Evolutionary conservation across 768 basidiomycete species (phyloP).

Genomic region (Tulasnella calospora): DNA sequence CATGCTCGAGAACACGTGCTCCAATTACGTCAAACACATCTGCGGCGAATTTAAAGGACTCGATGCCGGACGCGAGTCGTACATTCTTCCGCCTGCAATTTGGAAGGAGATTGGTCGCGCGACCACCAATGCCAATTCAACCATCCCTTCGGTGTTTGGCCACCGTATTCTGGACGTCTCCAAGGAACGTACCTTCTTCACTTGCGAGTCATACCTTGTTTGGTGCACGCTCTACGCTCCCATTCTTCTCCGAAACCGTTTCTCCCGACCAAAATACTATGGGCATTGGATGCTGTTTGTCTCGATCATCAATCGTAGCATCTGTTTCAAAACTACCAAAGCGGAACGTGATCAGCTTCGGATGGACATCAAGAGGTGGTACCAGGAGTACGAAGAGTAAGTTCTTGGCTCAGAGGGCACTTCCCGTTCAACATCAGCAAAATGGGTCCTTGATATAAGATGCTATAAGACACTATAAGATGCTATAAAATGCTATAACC

Average conservation of each 20-base stretch:
- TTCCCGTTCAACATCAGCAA: too few species aligned
- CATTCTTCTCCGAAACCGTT: constrained; percentile 38
- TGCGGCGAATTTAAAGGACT: constrained; percentile 43
- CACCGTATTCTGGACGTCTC: constrained; percentile 37
- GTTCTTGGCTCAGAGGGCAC: background rate
- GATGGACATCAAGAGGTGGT: background rate
- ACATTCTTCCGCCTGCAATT: constrained; percentile 33
- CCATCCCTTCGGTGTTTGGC: constrained; percentile 43
- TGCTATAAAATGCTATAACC: too few species aligned
- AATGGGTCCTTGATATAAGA: too few species aligned
- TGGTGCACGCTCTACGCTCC: constrained; percentile 43
- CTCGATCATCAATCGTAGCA: background rate
- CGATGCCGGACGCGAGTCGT: constrained; percentile 35
- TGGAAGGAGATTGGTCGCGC: constrained; percentile 45
- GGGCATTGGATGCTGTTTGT: background rate
- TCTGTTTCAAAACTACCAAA: background rate
- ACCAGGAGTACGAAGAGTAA: background rate
- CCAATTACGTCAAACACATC: constrained; percentile 42
- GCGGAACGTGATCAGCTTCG: background rate
- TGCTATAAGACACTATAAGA: too few species aligned
- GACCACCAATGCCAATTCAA: constrained; percentile 37
- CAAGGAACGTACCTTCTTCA: constrained; percentile 33
- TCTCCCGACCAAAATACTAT: constrained; percentile 38
- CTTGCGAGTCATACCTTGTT: constrained; percentile 41
- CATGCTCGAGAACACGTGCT: constrained; percentile 44